Evolutionary conservation across 192 early-diverging fungal genomes (phyloP), one percentile per base, ranked within the genome.

Genomic region (Radiomyces spectabilis): DNA sequence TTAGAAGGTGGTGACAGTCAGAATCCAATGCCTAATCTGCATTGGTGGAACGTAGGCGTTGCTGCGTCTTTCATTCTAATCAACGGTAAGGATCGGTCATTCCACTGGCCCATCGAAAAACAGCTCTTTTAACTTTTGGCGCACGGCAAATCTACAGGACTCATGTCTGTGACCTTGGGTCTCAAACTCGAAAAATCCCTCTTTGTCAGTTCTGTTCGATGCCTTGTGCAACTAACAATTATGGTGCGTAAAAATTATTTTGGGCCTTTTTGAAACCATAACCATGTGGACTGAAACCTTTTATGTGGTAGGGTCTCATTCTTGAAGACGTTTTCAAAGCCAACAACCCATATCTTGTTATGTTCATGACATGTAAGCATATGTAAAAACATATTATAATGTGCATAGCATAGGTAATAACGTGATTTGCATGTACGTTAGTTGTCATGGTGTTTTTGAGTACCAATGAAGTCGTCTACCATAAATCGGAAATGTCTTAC

Each of bases 141-240:
- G 26, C 18, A 40, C 42, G 7, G 16, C 30, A 25, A 15, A 13
- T 38, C 6, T 22, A 15, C 25, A 62, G 60, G 60, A n/a, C 15
- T 41, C 19, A 55, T 66, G 9, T 66, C 64, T 1, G 2, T 49
- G 26, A 16, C 45, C 9, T 66, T 94, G 30, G 82, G 84, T 0
- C 76, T 94, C 10, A 73, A 78, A 2, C 62, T 94, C 1, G 81
- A 81, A 61, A 74, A 56, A 16, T 80, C 79, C 2, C 56, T 94
- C 12, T 58, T 88, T 13, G 71, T 92, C 7, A 73, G 85, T 10
- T 75, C 89, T 0, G 44, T 81, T 45, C 84, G 90, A 6, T 90
- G 86, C 55, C 45, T 91, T 26, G 72, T 86, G 8, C 92, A 94
- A 55, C 73, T 94, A 19, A 85, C 84, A 0, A 59, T 87, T 19